Percentiles rank a stretch among this genome's conserved stretches.
These are phyloP conservation scores for Periconia sp. DNA, from an alignment of 2,329 filamentous ascomycete genomes.

Conservation along the genomic window DNA sequence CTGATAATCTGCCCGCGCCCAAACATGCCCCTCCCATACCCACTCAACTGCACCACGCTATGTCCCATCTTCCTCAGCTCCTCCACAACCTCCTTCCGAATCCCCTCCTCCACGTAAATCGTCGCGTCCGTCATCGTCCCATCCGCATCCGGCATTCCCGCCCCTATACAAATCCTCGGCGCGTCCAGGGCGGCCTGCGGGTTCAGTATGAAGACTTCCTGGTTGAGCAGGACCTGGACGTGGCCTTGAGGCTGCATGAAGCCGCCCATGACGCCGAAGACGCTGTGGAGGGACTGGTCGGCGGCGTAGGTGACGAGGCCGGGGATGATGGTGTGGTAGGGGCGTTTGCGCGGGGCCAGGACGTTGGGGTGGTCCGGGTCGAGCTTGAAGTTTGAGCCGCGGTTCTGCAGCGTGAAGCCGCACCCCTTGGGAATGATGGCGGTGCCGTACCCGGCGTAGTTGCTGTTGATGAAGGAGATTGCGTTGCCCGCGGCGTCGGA, in stretches of 20 bases:
- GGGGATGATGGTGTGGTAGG: slow-evolving; percentile 98
- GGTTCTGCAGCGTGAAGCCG: slow-evolving; percentile 93
- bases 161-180: slow-evolving; percentile 84
- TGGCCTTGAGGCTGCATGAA: slow-evolving; percentile 99
- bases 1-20: slow-evolving; percentile 86
- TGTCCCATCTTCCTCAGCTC: slow-evolving; percentile 73
- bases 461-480: slow-evolving; percentile 95
- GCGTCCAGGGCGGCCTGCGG: slow-evolving; percentile 90
- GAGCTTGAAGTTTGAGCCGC: slow-evolving; percentile 83
- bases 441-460: slow-evolving; percentile 87
- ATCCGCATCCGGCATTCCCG: slow-evolving; percentile 64
- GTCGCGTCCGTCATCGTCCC: slow-evolving; percentile 61
- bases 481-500: slow-evolving; percentile 84
- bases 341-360: slow-evolving; percentile 78
- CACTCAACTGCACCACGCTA: slow-evolving; percentile 67
- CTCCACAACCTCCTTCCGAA: slow-evolving; percentile 66
- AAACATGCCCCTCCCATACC: slow-evolving; percentile 69
- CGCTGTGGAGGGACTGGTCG: slow-evolving; percentile 75
- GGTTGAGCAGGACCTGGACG: slow-evolving; percentile 87
- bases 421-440: slow-evolving; percentile 81
- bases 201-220: slow-evolving; percentile 77
- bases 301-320: slow-evolving; percentile 78
- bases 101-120: slow-evolving; percentile 82
- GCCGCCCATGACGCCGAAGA: slow-evolving; percentile 96
- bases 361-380: slow-evolving; percentile 73